These are phyloP conservation scores for Russula dissimulans DNA, from an alignment of 768 basidiomycete species.

Conservation along the genomic window DNA sequence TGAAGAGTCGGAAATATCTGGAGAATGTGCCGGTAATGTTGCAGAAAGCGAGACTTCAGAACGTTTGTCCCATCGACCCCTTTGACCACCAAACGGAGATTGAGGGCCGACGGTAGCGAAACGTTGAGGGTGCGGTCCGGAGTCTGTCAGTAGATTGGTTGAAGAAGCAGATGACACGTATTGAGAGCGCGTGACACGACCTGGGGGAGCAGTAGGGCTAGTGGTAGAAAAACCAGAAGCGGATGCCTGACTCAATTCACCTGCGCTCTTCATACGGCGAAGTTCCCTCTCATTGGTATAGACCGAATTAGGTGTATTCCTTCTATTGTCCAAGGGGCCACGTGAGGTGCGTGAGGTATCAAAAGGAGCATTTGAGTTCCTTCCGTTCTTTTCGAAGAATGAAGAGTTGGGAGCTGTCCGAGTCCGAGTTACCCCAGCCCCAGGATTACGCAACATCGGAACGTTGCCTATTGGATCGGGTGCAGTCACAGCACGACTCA, in stretches of 20 bases:
- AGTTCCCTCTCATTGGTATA: conserved; percentile 25
- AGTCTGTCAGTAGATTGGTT: conserved; percentile 47
- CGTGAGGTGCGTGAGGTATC: neutral
- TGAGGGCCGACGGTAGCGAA: conserved; percentile 61
- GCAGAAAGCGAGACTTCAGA: neutral
- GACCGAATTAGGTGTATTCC: conserved; percentile 32
- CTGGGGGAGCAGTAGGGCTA: conserved; percentile 29
- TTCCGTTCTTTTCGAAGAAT: conserved; percentile 27
- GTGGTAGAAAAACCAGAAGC: conserved; percentile 20
- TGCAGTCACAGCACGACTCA: conserved; percentile 44
- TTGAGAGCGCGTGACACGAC: conserved; percentile 37
- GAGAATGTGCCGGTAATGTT: neutral
- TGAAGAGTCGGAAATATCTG: neutral
- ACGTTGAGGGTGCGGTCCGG: conserved; percentile 38
- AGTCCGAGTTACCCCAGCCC: conserved; percentile 43
- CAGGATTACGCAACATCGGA: conserved; percentile 19
- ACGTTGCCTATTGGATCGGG: conserved; percentile 30
- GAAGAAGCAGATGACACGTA: conserved; percentile 60
- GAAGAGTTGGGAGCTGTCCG: conserved; percentile 59
- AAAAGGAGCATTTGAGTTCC: neutral
- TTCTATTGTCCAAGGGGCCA: conserved; percentile 2
- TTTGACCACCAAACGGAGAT: conserved; percentile 34
- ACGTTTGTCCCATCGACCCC: conserved; percentile 38
- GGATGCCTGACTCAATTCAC: conserved; percentile 54
- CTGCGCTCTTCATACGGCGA: conserved; percentile 70